Evolutionary conservation across 345 rosid genomes (phyloP), one percentile per base, ranked within the genome.

Genomic region (Jatropha curcas): DNA sequence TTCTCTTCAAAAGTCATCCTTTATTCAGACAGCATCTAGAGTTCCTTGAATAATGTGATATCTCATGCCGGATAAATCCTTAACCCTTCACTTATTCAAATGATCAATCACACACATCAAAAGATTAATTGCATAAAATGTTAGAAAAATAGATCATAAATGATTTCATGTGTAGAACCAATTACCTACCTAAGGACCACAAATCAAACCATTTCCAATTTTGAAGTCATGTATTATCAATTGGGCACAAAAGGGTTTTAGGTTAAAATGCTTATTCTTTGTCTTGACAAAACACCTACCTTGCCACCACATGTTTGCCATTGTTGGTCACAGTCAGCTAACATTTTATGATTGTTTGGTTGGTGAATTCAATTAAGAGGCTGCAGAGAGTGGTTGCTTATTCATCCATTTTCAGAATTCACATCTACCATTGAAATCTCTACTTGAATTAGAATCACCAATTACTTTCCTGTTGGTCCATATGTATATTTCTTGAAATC

Each of bases 321-420:
- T 35, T 43, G 57, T 19, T 43, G 30, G 71, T 33, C 68, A 33
- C n/a, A 28, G 43, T 66, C 77, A 62, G 74, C 65, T 64, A 39
- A 39, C 66, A 58, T 64, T 27, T 22, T 71, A 67, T 50, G 70
- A 19, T 17, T 33, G 51, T 25, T n/a, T 5, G 48, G 77, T 80
- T 11, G 75, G 70, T 60, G 46, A 57, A 67, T 55, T 73, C 65
- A 34, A 76, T 68, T 76, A 78, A 71, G 65, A 63, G 58, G 68
- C n/a, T 28, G 43, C 67, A 61, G 28, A 68, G 37, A 55, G 78
- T 59, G 19, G 74, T 16, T 63, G 37, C 43, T 37, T 60, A 51
- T 67, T 62, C 16, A 27, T 57, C 27, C 68, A 65, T 12, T 35
- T 45, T 22, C 62, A 55, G 56, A 41, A 67, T 50, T 37, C 35